Base-by-base conservation (phyloP, 2,329 filamentous ascomycete genomes). In the Cercospora sesami region DNA sequence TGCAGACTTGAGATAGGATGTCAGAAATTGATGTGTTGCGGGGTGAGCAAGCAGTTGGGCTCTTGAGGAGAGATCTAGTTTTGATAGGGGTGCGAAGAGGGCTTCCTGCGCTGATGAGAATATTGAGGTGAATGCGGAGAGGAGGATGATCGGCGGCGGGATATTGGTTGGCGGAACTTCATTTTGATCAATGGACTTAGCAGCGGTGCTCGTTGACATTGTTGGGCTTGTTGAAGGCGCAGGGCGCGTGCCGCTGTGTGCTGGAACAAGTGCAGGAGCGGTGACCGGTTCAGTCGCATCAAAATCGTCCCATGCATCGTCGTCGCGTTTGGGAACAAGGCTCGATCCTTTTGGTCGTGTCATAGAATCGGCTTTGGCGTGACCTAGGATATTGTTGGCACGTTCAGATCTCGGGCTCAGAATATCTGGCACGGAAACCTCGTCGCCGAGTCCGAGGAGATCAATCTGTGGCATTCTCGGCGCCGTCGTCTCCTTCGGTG, bases 121-220 rank as follows among this genome's bases (percentile, higher is more conserved):
- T 5, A 96, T 81, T 7, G 86, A 83, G 0, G 92, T 88, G 72
- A 97, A 93, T 7, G 93, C 79, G 8, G 91, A 89, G 23, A 98
- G 84, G 14, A 98, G 83, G 21, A 96, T 85, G 0, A 92, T 92
- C 1, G 94, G 94, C 4, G 94, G 94, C 9, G 94, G 94, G 7
- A 97, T 89, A 75, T 97, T 97, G 18, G 89, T 92, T 5, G 93
- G 93, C 5, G 92, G 91, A 26, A 36, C 42, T 14, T 60, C 62
- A 3, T 62, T 45, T 2, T 45, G 42, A 26, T 59, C 39, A 0
- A 21, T 33, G 8, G 66, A 42, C n/a, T 58, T 58, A 16, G 30
- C 28, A 16, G 16, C 18, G 16, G 18, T 64, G 30, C 45, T 59
- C 39, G 45, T 62, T n/a, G 57, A 6, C 4, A 57, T 62, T 4